phyloP scores from a whole-genome alignment of 768 basidiomycete species.

The Leccinellum luteum region DNA sequence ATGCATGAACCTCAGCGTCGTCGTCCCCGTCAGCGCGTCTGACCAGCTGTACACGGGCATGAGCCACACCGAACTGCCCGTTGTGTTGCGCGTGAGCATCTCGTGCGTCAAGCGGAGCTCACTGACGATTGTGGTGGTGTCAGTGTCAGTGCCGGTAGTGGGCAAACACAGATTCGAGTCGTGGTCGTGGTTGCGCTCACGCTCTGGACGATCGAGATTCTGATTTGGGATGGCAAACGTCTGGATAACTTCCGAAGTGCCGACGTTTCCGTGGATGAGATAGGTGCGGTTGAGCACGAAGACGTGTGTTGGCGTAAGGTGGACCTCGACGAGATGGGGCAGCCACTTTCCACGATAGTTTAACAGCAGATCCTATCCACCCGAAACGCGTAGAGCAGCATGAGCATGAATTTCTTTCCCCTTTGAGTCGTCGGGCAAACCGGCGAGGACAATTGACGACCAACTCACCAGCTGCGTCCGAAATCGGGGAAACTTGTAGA shows the following conservation, averaged over 20 bases:
- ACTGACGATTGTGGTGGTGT: not conserved
- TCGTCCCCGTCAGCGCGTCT: conserved; percentile 9
- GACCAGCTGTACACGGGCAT: conserved; percentile 11
- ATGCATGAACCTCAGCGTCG: conserved; percentile 24
- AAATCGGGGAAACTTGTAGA: conserved; percentile 23
- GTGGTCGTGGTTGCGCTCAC: not conserved
- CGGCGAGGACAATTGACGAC: not conserved
- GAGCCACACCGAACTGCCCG: conserved; percentile 6
- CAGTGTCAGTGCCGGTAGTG: not conserved
- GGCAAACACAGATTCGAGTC: not conserved
- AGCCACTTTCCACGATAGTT: conserved; percentile 20
- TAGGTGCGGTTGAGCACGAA: conserved; percentile 16
- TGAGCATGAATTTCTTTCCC: not conserved
- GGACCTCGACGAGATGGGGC: conserved; percentile 17
- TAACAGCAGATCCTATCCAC: conserved; percentile 11
- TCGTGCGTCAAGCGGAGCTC: conserved; percentile 26
- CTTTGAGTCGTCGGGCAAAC: not conserved
- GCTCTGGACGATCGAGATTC: not conserved
- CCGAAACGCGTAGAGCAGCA: not conserved
- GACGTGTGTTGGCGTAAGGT: conserved; percentile 14
- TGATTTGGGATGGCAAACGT: conserved; percentile 15
- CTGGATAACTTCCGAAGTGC: conserved; percentile 18
- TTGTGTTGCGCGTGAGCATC: conserved; percentile 3
- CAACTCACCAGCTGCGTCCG: conserved; percentile 11
- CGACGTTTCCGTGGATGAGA: conserved; percentile 9